Evolutionary conservation across 768 basidiomycete genomes (phyloP).

Genomic region (Punctularia strigosozonata): DNA sequence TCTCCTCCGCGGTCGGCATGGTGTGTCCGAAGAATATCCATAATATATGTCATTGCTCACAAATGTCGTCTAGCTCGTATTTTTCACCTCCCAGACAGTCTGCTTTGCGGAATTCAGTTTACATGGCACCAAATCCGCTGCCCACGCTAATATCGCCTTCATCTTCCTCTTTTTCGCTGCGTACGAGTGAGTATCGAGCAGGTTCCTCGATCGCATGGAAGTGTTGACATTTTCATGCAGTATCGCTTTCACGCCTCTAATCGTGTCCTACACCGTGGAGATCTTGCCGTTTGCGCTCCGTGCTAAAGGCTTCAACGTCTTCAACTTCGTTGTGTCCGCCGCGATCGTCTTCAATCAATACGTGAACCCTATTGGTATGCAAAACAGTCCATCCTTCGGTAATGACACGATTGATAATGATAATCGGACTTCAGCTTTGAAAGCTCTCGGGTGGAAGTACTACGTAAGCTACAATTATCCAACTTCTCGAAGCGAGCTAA

Average conservation of each 20-base stretch:
- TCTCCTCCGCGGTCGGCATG: constrained; percentile 30
- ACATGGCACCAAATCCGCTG: constrained; percentile 12
- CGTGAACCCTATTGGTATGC: constrained; percentile 24
- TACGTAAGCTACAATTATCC: not conserved
- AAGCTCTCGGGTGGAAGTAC: constrained; percentile 3
- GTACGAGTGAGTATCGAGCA: not conserved
- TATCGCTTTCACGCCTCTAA: constrained; percentile 24
- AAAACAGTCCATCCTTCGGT: constrained; percentile 9
- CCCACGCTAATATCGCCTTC: constrained; percentile 18
- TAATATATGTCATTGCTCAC: not conserved
- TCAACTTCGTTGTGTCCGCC: constrained; percentile 26
- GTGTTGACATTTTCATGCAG: constrained; percentile 8
- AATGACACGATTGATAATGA: too few species aligned
- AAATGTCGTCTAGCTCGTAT: constrained; percentile 4
- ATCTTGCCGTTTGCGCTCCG: constrained; percentile 29
- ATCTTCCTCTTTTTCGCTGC: constrained; percentile 9
- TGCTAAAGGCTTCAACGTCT: constrained; percentile 27
- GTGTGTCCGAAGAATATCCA: not conserved
- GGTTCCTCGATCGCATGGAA: constrained; percentile 10
- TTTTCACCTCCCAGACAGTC: constrained; percentile 14
- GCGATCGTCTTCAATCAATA: constrained; percentile 34
- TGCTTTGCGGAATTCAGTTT: constrained; percentile 9
- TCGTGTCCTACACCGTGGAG: constrained; percentile 28
- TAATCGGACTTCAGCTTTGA: too few species aligned
- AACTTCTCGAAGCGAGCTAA: not conserved